These are phyloP conservation scores for Xylaria curta DNA, from an alignment of 495 filamentous ascomycete genomes.

Conservation along the genomic window DNA sequence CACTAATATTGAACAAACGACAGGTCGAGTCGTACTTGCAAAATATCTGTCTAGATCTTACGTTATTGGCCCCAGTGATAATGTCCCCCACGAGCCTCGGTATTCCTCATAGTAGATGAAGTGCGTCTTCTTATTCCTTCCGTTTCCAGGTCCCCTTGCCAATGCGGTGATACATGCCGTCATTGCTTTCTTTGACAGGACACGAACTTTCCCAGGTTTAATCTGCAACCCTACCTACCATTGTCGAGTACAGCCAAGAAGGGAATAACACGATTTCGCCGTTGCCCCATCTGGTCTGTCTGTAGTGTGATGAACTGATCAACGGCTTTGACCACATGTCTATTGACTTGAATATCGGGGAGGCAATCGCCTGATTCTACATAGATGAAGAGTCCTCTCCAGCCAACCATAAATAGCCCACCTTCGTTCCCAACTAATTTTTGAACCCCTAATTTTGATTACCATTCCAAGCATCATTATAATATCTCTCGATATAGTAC, in stretches of 20 bases:
- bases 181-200: constrained; percentile 17
- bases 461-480: constrained; percentile 4
- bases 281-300: constrained; percentile 12
- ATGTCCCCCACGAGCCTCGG: neutral
- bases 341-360: neutral
- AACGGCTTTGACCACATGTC: neutral
- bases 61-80: neutral
- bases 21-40: neutral
- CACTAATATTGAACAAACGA: neutral
- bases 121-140: neutral
- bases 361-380: constrained; percentile 18
- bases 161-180: constrained; percentile 25
- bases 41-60: neutral
- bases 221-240: constrained; percentile 22
- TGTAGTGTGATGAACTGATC: neutral
- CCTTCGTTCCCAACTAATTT: neutral
- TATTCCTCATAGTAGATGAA: neutral
- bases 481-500: neutral
- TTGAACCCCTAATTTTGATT: neutral
- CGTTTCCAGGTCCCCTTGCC: constrained; percentile 13
- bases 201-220: constrained; percentile 20
- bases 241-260: constrained; percentile 11
- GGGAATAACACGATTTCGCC: constrained; percentile 21
- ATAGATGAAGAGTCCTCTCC: neutral
- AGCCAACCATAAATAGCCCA: constrained; percentile 21